Evolutionary conservation across 2,329 filamentous ascomycete genomes (phyloP).

Genomic region (Diaporthe citri): DNA sequence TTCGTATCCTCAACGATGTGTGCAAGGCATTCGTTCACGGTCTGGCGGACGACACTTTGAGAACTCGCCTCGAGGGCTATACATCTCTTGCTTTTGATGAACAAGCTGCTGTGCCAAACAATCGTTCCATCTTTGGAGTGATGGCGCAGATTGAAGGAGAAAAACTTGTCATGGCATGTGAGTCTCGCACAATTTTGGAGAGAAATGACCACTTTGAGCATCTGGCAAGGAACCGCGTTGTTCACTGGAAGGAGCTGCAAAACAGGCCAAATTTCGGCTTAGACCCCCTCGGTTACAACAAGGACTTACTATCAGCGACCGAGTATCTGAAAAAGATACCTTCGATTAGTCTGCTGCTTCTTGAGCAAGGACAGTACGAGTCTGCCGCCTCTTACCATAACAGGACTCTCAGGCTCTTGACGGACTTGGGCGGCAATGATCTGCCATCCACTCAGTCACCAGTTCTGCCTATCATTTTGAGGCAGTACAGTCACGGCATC

Average conservation of each 20-base stretch:
- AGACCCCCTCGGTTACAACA: slow-evolving; percentile 65
- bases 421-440: slow-evolving; percentile 50
- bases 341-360: slow-evolving; percentile 64
- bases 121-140: slow-evolving; percentile 66
- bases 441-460: slow-evolving; percentile 41
- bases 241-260: slow-evolving; percentile 61
- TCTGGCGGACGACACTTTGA: slow-evolving; percentile 61
- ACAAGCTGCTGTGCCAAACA: slow-evolving; percentile 42
- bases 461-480: slow-evolving; percentile 49
- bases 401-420: slow-evolving; percentile 57
- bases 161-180: slow-evolving; percentile 61
- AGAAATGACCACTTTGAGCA: slow-evolving; percentile 51
- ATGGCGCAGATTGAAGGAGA: slow-evolving; percentile 70
- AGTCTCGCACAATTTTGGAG: slow-evolving; percentile 53
- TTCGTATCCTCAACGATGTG: slow-evolving; percentile 63
- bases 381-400: slow-evolving; percentile 62
- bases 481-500: slow-evolving; percentile 67
- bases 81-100: slow-evolving; percentile 59
- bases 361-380: slow-evolving; percentile 68
- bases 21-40: slow-evolving; percentile 68
- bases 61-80: slow-evolving; percentile 57
- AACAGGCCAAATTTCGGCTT: slow-evolving; percentile 54
- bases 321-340: slow-evolving; percentile 65
- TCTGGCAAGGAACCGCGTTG: slow-evolving; percentile 53
- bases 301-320: slow-evolving; percentile 62